phyloP scores from a whole-genome alignment of 2,329 filamentous ascomycete genomes.

The Paracorniculantispora psalliotae region DNA sequence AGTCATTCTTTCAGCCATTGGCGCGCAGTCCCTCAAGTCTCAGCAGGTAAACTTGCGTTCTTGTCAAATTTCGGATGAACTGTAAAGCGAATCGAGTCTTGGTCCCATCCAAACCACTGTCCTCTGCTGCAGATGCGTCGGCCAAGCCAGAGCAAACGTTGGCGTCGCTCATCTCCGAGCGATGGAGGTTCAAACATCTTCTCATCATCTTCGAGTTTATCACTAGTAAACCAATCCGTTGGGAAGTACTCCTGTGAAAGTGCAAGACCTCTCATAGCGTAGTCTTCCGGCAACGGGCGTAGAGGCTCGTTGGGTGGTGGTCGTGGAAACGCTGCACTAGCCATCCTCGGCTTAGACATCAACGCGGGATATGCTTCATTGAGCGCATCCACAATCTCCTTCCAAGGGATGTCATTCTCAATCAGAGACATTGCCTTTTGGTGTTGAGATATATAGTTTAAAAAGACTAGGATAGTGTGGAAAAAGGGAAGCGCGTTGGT shows the following conservation, averaged over 20 bases:
- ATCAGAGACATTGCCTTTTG: constrained; percentile 39
- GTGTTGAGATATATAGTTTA: constrained; percentile 40
- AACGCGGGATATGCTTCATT: constrained; percentile 30
- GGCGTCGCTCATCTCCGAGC: constrained; percentile 51
- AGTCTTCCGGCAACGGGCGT: constrained; percentile 64
- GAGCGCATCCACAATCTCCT: constrained; percentile 32
- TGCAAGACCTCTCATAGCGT: constrained; percentile 57
- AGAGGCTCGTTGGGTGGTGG: constrained; percentile 38
- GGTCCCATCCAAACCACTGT: constrained; percentile 44
- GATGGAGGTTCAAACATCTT: constrained; percentile 58
- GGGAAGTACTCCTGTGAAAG: constrained; percentile 58
- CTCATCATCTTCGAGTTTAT: constrained; percentile 62
- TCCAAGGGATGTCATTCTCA: constrained; percentile 49
- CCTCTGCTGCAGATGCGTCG: constrained; percentile 37
- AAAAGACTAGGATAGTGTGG: constrained; percentile 57
- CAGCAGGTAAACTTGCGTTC: background rate
- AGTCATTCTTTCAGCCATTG: too few species aligned
- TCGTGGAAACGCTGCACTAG: constrained; percentile 42
- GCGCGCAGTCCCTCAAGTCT: too few species aligned
- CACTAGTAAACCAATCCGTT: constrained; percentile 50
- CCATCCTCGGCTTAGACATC: constrained; percentile 32
- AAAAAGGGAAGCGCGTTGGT: constrained; percentile 57
- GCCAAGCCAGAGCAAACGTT: constrained; percentile 56
- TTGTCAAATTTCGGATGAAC: background rate
- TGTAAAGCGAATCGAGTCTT: constrained; percentile 5